Conservation (phyloP, 2,329 filamentous ascomycete species). For the Calonectria multiphialidica region DNA sequence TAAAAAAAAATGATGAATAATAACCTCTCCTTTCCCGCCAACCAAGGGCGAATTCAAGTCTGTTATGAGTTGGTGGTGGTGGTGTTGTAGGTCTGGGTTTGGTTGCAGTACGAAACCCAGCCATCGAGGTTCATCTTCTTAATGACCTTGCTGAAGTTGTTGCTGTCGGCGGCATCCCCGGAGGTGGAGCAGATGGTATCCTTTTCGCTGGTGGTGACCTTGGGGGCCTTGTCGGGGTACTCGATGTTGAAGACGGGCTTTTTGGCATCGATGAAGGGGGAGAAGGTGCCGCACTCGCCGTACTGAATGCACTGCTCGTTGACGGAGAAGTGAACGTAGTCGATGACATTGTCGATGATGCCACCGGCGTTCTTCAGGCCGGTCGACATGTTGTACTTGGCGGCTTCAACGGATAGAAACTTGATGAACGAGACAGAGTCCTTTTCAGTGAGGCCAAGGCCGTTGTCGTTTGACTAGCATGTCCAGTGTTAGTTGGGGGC, state of each 20-base stretch:
- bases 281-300: conserved; percentile 69
- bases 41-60: not conserved
- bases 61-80: conserved; percentile 25
- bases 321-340: conserved; percentile 73
- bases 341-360: conserved; percentile 64
- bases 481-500: not conserved
- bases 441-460: conserved; percentile 66
- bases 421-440: conserved; percentile 70
- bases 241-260: conserved; percentile 83
- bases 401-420: conserved; percentile 69
- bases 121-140: conserved; percentile 75
- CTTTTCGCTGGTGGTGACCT: conserved; percentile 49
- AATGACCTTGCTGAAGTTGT: conserved; percentile 72
- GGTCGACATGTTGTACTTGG: conserved; percentile 66
- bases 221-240: conserved; percentile 68
- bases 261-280: conserved; percentile 66
- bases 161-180: conserved; percentile 54
- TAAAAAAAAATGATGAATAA: not conserved
- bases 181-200: conserved; percentile 56
- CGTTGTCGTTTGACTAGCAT: conserved; percentile 66
- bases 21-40: not conserved
- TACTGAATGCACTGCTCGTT: conserved; percentile 77
- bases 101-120: conserved; percentile 69
- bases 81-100: conserved; percentile 47
- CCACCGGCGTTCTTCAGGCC: conserved; percentile 77